Evolutionary conservation across 495 filamentous ascomycete species (phyloP), one percentile per base, ranked within the genome.

Genomic region (Xylaria curta): DNA sequence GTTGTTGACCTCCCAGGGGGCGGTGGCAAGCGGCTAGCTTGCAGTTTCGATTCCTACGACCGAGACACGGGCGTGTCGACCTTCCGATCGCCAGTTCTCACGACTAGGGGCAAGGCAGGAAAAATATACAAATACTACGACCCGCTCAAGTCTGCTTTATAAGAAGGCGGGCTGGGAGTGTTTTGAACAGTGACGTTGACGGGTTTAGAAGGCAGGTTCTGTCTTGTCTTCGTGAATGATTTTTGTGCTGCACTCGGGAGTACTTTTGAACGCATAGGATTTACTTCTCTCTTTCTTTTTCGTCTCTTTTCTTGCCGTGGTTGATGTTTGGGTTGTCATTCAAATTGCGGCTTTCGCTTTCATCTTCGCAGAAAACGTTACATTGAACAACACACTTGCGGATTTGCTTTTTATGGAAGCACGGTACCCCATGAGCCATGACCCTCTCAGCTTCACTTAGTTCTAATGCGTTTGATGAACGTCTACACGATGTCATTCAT

Each of bases 1-100:
- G 85, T 91, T 13, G 87, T 90, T 53, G 89, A 91, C 76, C 81
- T 90, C 28, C 89, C 89, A 3, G 87, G 84, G 7, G 87, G 88
- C 15, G 89, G 88, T 7, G 89, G 89, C 13, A 90, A 91, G 79
- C 83, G 89, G 49, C 81, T 87, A 5, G 86, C 86, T 5, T 82
- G 81, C 47, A 82, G 83, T 8, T 85, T 81, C 73, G 76, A 85
- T 68, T 81, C 78, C 7, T 90, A 91, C 75, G 83, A 88, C 72
- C 79, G 75, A 12, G 59, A 73, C 1, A 85, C 81, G 7, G 87
- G 88, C n/a, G 71, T 85, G 36, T 85, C 83, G 10, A 85, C 75
- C 1, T 91, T 84, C 77, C 83, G 73, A 53, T 86, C 89, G 7
- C 88, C 88, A 2, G 83, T 85, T 6, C 82, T 90, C 7, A 84